Evolutionary conservation across 1,284 basidiomycete species (phyloP).

Genomic region (Vanrija sp.): DNA sequence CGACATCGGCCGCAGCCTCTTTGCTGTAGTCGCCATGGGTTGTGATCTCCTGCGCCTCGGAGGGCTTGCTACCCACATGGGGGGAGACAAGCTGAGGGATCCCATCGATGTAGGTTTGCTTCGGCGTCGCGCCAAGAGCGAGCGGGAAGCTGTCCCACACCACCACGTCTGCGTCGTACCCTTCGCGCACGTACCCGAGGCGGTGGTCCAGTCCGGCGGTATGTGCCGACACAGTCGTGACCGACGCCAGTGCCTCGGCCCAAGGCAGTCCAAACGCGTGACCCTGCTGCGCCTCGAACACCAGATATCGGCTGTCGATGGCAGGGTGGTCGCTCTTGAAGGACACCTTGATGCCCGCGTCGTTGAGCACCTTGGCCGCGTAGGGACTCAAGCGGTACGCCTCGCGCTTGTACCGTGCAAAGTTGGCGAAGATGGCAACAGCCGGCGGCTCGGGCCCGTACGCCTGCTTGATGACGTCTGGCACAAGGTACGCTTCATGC

Average conservation of each 20-base stretch:
- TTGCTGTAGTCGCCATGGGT: slow-evolving; percentile 36
- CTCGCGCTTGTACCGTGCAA: slow-evolving; percentile 68
- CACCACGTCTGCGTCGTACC: slow-evolving; percentile 63
- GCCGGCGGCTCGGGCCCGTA: slow-evolving; percentile 55
- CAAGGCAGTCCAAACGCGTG: slow-evolving; percentile 62
- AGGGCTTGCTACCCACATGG: slow-evolving; percentile 36
- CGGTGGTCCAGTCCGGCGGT: slow-evolving; percentile 75
- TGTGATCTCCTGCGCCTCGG: slow-evolving; percentile 39
- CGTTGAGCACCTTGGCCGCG: slow-evolving; percentile 71
- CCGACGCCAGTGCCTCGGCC: slow-evolving; percentile 53
- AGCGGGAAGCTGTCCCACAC: slow-evolving; percentile 86
- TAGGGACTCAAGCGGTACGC: slow-evolving; percentile 80
- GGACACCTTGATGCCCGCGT: slow-evolving; percentile 69
- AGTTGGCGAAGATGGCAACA: slow-evolving; percentile 69
- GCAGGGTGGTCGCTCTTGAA: slow-evolving; percentile 62
- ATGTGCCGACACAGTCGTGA: slow-evolving; percentile 73
- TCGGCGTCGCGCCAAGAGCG: slow-evolving; percentile 58
- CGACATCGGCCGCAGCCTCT: slow-evolving; percentile 37
- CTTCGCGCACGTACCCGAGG: slow-evolving; percentile 67
- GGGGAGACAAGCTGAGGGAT: slow-evolving; percentile 50
- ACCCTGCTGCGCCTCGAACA: slow-evolving; percentile 83
- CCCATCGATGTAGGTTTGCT: slow-evolving; percentile 61
- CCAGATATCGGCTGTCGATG: slow-evolving; percentile 70
- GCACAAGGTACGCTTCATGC: slow-evolving; percentile 75
- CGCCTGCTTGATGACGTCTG: slow-evolving; percentile 57